A percentile compares a stretch with the other conserved stretches of the same genome.
Evolutionary conservation across 805 yeast species (phyloP).

Genomic region (Metschnikowia hibisci): DNA sequence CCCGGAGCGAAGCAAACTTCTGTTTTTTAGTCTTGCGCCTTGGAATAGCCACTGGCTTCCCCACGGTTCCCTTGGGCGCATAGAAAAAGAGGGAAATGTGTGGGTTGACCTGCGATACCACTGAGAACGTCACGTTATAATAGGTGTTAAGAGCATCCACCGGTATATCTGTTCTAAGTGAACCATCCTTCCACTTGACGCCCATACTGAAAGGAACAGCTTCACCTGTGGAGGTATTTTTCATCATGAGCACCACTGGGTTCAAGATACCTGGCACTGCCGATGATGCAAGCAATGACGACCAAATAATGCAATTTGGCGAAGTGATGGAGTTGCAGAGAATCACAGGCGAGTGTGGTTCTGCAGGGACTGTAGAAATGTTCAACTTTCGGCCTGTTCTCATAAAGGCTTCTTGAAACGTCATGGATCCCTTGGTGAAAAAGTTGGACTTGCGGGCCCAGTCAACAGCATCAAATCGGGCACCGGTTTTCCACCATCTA

Average conservation of each 20-base stretch:
- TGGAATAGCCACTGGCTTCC: constrained; percentile 63
- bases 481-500: constrained; percentile 72
- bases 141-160: constrained; percentile 67
- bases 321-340: constrained; percentile 72
- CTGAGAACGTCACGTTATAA: constrained; percentile 69
- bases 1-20: constrained; percentile 49
- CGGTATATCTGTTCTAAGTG: constrained; percentile 75
- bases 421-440: constrained; percentile 69
- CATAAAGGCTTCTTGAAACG: constrained; percentile 66
- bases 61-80: constrained; percentile 78
- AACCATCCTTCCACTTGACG: constrained; percentile 75
- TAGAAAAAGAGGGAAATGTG: constrained; percentile 72
- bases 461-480: constrained; percentile 67
- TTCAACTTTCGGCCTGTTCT: constrained; percentile 69
- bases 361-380: constrained; percentile 76
- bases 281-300: constrained; percentile 67
- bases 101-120: constrained; percentile 81
- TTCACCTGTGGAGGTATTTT: constrained; percentile 32
- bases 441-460: constrained; percentile 70
- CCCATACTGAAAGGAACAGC: constrained; percentile 71
- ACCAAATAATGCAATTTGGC: constrained; percentile 81
- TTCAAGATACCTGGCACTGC: constrained; percentile 82
- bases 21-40: constrained; percentile 38
- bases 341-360: constrained; percentile 77
- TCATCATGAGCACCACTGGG: constrained; percentile 78